Conservation (phyloP, 768 basidiomycete genomes). For the Saitozyma podzolica region DNA sequence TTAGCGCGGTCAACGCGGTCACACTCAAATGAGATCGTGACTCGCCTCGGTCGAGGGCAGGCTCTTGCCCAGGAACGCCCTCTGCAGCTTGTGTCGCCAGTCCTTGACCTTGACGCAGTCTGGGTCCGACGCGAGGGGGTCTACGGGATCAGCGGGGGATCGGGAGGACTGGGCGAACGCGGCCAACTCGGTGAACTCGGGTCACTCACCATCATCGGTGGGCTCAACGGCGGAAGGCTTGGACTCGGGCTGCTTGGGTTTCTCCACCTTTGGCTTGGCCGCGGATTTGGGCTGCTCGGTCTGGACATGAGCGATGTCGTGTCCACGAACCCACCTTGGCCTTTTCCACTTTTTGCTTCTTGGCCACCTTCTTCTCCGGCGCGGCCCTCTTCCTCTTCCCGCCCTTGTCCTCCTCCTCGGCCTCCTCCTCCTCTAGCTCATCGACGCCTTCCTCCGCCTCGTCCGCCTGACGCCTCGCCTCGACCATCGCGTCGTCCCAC, state of each 20-base stretch:
- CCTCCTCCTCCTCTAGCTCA: slow-evolving; percentile 76
- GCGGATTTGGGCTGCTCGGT: slow-evolving; percentile 1
- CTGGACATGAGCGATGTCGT: neutral
- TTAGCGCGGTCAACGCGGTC: slow-evolving; percentile 7
- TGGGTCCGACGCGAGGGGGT: slow-evolving; percentile 60
- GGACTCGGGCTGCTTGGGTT: slow-evolving; percentile 57
- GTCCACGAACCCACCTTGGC: slow-evolving; percentile 57
- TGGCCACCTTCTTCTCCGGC: slow-evolving; percentile 60
- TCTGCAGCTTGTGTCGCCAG: slow-evolving; percentile 90
- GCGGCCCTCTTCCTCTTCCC: slow-evolving; percentile 67
- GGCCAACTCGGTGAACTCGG: slow-evolving; percentile 3
- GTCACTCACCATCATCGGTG: slow-evolving; percentile 59
- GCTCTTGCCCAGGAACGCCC: slow-evolving; percentile 68
- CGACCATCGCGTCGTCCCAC: slow-evolving; percentile 55
- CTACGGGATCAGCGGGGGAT: slow-evolving; percentile 39
- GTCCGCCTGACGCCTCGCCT: slow-evolving; percentile 38
- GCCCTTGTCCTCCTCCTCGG: slow-evolving; percentile 71
- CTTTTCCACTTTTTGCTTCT: slow-evolving; percentile 77
- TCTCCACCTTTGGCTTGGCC: slow-evolving; percentile 56
- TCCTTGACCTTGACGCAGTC: slow-evolving; percentile 76
- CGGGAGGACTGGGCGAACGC: neutral
- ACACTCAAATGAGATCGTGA: neutral
- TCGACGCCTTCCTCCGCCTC: slow-evolving; percentile 71
- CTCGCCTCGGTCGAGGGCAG: slow-evolving; percentile 63
- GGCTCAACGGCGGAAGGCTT: slow-evolving; percentile 61